These are phyloP conservation scores for Aspergillus diversus DNA, from an alignment of 495 filamentous ascomycete species.

Conservation along the genomic window DNA sequence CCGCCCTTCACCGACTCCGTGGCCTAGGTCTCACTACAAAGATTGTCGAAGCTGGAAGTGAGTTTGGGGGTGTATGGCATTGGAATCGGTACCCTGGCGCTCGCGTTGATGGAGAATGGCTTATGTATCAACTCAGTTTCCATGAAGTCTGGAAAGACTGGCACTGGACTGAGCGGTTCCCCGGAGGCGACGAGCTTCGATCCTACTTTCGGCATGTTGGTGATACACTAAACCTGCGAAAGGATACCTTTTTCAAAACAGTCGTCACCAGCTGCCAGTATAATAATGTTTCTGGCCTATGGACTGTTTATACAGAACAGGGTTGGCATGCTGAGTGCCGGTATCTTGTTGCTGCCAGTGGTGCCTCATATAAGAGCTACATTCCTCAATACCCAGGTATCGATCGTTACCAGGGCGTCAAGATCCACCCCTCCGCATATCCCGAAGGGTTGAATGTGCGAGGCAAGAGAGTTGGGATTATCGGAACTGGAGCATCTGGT, in stretches of 20 bases:
- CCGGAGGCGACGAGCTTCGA: constrained; percentile 51
- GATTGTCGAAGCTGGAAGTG: constrained; percentile 49
- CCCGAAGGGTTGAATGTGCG: constrained; percentile 23
- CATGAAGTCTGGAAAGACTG: constrained; percentile 57
- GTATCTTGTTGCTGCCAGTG: constrained; percentile 31
- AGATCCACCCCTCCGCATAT: constrained; percentile 27
- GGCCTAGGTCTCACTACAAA: constrained; percentile 39
- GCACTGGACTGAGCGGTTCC: constrained; percentile 58
- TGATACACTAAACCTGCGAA: constrained; percentile 50
- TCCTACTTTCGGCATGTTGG: constrained; percentile 62
- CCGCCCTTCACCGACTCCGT: constrained; percentile 49
- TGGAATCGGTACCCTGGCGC: constrained; percentile 58
- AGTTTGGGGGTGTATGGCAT: constrained; percentile 55
- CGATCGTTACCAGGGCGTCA: constrained; percentile 18
- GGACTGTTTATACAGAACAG: constrained; percentile 25
- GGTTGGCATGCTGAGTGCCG: constrained; percentile 27
- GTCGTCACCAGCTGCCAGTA: constrained; percentile 51
- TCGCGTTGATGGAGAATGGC: constrained; percentile 55
- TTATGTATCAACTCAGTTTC: constrained; percentile 54
- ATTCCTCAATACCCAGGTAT: constrained; percentile 28
- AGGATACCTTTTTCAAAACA: constrained; percentile 57
- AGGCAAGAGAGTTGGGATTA: constrained; percentile 31
- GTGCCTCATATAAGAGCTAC: constrained; percentile 27
- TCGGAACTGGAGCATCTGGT: constrained; percentile 32
- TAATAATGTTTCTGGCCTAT: constrained; percentile 37